Base-by-base conservation (phyloP, 257 asterid genomes). In the Fraxinus excelsior region DNA sequence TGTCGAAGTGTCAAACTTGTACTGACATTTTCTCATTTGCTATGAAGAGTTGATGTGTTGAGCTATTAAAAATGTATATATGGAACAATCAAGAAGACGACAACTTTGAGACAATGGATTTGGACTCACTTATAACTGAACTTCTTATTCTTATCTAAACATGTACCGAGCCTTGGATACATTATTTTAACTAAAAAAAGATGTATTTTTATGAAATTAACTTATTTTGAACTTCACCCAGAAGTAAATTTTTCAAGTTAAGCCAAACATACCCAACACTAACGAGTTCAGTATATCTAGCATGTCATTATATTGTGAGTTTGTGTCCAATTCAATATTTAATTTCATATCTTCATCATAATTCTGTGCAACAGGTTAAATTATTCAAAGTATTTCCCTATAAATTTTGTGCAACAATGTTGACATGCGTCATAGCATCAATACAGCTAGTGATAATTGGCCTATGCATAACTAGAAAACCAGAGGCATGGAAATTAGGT, bases 351-450 rank as follows among this genome's bases (percentile, higher is more conserved):
- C 28, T 58, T 58, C 5, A 23, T 34, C 51, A 19, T n/a, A 3
- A 23, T 53, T 25, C 26, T 21, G 21, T 7, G 34, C 35, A 10
- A 71, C 80, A 90, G 96, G 92, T 83, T 64, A 89, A 83, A 78
- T 70, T 86, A 68, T 73, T 72, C 81, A 82, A 84, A 79, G 37
- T 79, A 44, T 92, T 82, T 37, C 93, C 97, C 0, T 26, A 90
- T 71, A 90, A 83, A 72, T 87, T 75, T 64, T 81, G 80, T 80
- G 80, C 85, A 25, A 90, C 90, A 16, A 56, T 83, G 29, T 21
- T 86, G 3, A 80, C 74, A 11, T 82, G 91, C 76, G 7, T 80
- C 18, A 77, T 86, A n/a, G 94, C 89, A 29, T 65, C 91, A 18
- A 4, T 83, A 37, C 97, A 92, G 80, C 72, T 75, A 58, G 40